Conservation (phyloP, 1,284 basidiomycete genomes). For the Veloporphyrellus conicus region DNA sequence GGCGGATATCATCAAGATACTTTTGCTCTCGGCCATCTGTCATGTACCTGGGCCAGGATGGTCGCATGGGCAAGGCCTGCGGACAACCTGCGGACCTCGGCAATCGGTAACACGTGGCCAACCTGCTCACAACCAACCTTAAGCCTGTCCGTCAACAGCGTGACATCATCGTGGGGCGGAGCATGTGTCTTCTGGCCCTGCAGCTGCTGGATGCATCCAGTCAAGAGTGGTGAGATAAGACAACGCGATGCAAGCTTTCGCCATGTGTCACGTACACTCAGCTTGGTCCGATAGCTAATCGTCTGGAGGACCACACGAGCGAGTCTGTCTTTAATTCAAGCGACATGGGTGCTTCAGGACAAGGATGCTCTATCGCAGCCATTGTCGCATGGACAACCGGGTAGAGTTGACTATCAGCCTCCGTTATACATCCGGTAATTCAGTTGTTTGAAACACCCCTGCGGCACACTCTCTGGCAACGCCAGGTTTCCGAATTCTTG, state of each 20-base stretch:
- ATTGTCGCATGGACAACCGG: conserved; percentile 9
- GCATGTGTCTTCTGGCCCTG: background rate
- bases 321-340: too few relatives aligned
- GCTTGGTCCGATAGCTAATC: too few relatives aligned
- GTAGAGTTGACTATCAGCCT: background rate
- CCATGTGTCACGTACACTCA: too few relatives aligned
- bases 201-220: background rate
- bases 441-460: conserved; percentile 8
- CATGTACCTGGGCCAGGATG: conserved; percentile 5
- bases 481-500: background rate
- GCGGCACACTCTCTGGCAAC: background rate
- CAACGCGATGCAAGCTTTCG: too few relatives aligned
- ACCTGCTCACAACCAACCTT: conserved; percentile 15
- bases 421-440: too few relatives aligned
- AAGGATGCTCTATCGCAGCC: background rate
- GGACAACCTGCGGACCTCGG: conserved; percentile 10
- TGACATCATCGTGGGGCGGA: background rate
- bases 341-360: too few relatives aligned
- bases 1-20: conserved; percentile 25
- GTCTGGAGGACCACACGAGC: too few relatives aligned
- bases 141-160: background rate
- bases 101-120: background rate
- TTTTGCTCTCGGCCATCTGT: background rate
- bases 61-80: conserved; percentile 1
- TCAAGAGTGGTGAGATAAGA: too few relatives aligned